A percentile compares a stretch with the other conserved stretches of the same genome.
Evolutionary conservation across 192 early-diverging fungal genomes (phyloP).

Genomic region (Coemansia sp.): DNA sequence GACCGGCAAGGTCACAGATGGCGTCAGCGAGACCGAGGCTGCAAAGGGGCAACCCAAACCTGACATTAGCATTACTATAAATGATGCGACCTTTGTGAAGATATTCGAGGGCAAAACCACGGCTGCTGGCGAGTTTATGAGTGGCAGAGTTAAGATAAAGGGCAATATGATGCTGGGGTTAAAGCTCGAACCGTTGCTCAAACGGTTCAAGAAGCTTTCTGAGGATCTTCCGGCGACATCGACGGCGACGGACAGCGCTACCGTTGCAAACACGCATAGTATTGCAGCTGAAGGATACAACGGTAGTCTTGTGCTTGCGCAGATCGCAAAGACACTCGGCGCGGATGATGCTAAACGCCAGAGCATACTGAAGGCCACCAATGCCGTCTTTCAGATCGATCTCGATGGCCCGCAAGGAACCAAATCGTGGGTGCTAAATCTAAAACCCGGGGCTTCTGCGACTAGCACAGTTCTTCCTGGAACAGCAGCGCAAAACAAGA

Average conservation of each 20-base stretch:
- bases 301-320: constrained; percentile 70
- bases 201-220: constrained; percentile 54
- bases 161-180: constrained; percentile 74
- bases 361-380: constrained; percentile 69
- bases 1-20: constrained; percentile 62
- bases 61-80: constrained; percentile 71
- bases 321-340: constrained; percentile 61
- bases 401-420: constrained; percentile 69
- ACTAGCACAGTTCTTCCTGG: constrained; percentile 62
- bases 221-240: constrained; percentile 41
- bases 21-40: constrained; percentile 54
- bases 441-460: constrained; percentile 72
- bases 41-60: constrained; percentile 66
- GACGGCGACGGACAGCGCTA: neutral
- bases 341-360: constrained; percentile 63
- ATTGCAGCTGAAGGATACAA: constrained; percentile 71
- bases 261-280: constrained; percentile 19
- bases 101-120: constrained; percentile 83
- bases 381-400: constrained; percentile 86
- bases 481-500: constrained; percentile 54
- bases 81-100: constrained; percentile 77
- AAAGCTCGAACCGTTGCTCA: constrained; percentile 69
- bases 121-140: constrained; percentile 89
- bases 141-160: constrained; percentile 84
- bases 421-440: constrained; percentile 80